A percentile compares a stretch with the other conserved stretches of the same genome.
Conservation (phyloP, 225 moss, liverwort and hornwort species). For the Neckera pumila region DNA sequence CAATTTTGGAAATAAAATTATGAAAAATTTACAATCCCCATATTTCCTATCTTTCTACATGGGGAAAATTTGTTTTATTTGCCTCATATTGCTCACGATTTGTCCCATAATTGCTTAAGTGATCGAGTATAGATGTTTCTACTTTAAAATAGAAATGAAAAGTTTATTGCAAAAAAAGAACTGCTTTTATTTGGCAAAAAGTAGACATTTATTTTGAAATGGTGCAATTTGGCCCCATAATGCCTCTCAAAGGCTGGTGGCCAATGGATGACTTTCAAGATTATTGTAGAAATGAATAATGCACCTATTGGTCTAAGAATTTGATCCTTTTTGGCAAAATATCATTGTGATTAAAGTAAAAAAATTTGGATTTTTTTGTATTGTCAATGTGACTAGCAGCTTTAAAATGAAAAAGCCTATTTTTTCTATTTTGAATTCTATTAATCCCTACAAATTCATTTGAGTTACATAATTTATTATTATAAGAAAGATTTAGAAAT, state of each 20-base stretch:
- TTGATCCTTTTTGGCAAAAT: neutral
- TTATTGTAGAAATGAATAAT: neutral
- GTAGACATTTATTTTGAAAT: no score
- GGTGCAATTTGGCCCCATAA: rapidly evolving
- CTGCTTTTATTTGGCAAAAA: neutral
- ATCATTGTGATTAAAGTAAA: rapidly evolving
- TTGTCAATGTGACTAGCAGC: rapidly evolving
- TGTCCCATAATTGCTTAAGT: no score
- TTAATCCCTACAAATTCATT: rapidly evolving
- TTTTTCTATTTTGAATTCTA: neutral
- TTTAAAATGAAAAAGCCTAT: rapidly evolving
- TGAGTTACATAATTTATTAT: neutral
- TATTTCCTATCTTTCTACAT: no score
- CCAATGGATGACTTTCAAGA: neutral
- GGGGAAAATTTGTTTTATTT: no score
- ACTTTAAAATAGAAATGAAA: neutral
- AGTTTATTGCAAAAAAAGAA: rapidly evolving
- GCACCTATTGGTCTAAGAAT: neutral
- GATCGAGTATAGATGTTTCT: no score
- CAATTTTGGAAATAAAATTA: no score
- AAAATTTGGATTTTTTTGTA: neutral
- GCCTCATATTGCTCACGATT: no score
- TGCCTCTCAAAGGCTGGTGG: rapidly evolving
- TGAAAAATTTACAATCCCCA: no score
- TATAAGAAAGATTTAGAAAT: neutral